Conservation (phyloP, 2,329 filamentous ascomycete species). For the Cordyceps cateniannulata region DNA sequence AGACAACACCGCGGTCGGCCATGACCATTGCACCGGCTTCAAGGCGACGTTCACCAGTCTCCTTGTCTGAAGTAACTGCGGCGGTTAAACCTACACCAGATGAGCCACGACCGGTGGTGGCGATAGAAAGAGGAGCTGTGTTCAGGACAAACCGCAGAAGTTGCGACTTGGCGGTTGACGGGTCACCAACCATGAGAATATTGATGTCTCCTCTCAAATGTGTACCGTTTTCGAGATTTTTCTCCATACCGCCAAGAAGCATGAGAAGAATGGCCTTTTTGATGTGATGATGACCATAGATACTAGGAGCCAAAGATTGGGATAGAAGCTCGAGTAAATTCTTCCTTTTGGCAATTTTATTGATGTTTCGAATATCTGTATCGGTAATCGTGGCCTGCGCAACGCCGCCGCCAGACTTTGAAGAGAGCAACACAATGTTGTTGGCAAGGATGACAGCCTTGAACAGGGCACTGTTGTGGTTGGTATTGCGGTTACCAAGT, state of each 20-base stretch:
- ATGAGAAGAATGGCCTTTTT: conserved; percentile 96
- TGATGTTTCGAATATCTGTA: conserved; percentile 96
- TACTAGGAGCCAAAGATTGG: conserved; percentile 91
- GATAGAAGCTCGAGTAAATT: conserved; percentile 89
- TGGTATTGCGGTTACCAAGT: conserved; percentile 87
- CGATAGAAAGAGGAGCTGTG: conserved; percentile 91
- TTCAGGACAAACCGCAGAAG: conserved; percentile 94
- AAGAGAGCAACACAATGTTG: conserved; percentile 89
- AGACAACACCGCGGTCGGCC: conserved; percentile 92
- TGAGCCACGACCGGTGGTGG: conserved; percentile 91
- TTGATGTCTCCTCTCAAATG: conserved; percentile 98
- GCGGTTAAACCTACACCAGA: conserved; percentile 97
- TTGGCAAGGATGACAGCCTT: conserved; percentile 92
- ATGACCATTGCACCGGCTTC: conserved; percentile 99
- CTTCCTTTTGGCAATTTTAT: conserved; percentile 91
- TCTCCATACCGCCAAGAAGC: conserved; percentile 93
- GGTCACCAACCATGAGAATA: conserved; percentile 97
- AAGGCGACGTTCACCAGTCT: conserved; percentile 88
- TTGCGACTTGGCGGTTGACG: conserved; percentile 98
- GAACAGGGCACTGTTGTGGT: conserved; percentile 86
- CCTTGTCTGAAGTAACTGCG: conserved; percentile 92
- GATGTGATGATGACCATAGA: conserved; percentile 94
- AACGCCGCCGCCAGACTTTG: conserved; percentile 91
- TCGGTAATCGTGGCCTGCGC: conserved; percentile 90
- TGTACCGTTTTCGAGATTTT: conserved; percentile 96